Conservation (phyloP, 208 protist species). For the Wallacemonas collosoma region DNA sequence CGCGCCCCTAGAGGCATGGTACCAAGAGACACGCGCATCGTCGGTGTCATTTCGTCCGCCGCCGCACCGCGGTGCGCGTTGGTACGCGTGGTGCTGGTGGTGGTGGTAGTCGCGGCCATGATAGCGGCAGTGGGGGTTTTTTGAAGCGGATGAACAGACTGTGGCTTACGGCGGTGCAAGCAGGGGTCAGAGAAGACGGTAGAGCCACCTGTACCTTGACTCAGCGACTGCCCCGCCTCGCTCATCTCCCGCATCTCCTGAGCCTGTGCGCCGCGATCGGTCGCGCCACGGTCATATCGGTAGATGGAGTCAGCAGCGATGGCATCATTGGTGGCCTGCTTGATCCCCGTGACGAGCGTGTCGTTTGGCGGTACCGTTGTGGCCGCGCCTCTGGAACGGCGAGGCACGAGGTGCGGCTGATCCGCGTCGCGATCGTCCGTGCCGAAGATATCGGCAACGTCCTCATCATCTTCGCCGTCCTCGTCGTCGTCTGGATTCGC, state of each 20-base stretch:
- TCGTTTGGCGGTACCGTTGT: not conserved
- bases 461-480: conserved; percentile 9
- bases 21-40: too few species aligned
- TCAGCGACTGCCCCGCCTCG: not conserved
- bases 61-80: not conserved
- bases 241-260: not conserved
- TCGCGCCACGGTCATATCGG: not conserved
- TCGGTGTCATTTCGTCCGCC: too few species aligned
- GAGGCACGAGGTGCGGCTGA: not conserved
- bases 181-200: not conserved
- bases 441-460: not conserved
- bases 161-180: too few species aligned
- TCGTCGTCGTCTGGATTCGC: not conserved
- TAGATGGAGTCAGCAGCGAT: not conserved
- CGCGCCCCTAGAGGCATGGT: not conserved
- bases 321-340: not conserved
- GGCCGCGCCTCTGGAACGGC: not conserved
- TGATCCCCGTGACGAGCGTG: not conserved
- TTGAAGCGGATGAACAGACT: too few species aligned
- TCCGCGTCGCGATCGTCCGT: not conserved
- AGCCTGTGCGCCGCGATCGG: not conserved
- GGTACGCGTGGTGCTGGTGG: not conserved
- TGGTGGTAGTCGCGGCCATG: not conserved
- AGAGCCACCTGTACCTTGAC: not conserved
- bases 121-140: not conserved